phyloP scores from a whole-genome alignment of 192 early-diverging fungal genomes.

The Funneliformis geosporum region DNA sequence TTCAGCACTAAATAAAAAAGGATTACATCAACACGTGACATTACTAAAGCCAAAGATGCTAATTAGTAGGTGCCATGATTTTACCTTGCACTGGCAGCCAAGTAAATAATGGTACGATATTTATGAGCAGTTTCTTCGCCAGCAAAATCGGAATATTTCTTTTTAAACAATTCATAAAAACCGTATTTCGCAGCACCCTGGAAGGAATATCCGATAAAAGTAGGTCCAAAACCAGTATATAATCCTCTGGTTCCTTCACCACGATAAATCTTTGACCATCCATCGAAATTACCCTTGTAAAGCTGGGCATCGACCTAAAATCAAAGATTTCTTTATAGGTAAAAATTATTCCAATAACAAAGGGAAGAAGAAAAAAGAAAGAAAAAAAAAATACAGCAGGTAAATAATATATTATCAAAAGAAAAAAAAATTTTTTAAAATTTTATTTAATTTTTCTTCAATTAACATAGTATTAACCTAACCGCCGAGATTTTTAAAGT shows the following conservation, averaged over 20 bases:
- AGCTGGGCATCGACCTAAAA: constrained; percentile 37
- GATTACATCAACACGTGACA: background rate
- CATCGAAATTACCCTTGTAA: constrained; percentile 45
- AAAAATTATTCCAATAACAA: background rate
- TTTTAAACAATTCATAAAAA: constrained; percentile 89
- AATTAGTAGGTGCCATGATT: background rate
- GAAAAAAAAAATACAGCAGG: background rate
- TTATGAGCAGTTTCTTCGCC: constrained; percentile 72
- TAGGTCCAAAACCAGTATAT: constrained; percentile 77
- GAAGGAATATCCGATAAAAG: constrained; percentile 79
- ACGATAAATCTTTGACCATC: constrained; percentile 41
- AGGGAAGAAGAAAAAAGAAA: background rate
- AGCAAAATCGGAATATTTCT: constrained; percentile 60
- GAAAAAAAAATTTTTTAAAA: background rate
- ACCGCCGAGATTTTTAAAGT: background rate
- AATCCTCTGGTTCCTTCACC: constrained; percentile 70
- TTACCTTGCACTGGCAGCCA: constrained; percentile 57
- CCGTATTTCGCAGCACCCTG: constrained; percentile 84
- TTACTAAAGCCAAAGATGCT: background rate
- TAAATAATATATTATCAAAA: background rate
- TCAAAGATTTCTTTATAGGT: constrained; percentile 20
- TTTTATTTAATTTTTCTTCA: background rate
- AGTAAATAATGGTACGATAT: constrained; percentile 73
- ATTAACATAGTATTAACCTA: background rate
- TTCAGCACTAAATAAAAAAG: constrained; percentile 59